Conservation (phyloP, 768 basidiomycete genomes). For the Boletus pseudo-olivaceus region DNA sequence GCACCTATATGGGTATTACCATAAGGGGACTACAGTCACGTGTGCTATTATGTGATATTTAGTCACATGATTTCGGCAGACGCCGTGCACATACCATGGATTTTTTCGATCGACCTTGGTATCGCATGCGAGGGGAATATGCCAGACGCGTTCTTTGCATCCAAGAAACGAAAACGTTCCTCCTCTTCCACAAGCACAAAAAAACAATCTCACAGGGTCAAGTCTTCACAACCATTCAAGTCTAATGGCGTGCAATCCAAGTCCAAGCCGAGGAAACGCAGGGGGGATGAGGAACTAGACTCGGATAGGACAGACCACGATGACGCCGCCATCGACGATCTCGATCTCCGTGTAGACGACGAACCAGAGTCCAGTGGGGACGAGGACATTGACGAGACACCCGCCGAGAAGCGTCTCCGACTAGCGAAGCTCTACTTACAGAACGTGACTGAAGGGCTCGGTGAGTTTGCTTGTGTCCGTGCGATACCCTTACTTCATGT, state of each 20-base stretch:
- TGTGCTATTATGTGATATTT: neutral
- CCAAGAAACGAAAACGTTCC: constrained; percentile 60
- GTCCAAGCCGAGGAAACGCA: constrained; percentile 22
- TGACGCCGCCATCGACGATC: constrained; percentile 57
- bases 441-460: constrained; percentile 71
- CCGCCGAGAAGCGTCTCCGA: constrained; percentile 87
- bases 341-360: constrained; percentile 63
- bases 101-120: constrained; percentile 20
- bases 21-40: neutral
- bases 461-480: constrained; percentile 36
- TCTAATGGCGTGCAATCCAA: constrained; percentile 19
- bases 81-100: constrained; percentile 5
- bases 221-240: constrained; percentile 15
- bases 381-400: constrained; percentile 86
- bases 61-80: constrained; percentile 16
- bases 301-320: constrained; percentile 60
- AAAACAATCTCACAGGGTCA: constrained; percentile 18
- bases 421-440: constrained; percentile 90
- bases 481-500: neutral
- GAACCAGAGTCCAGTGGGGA: constrained; percentile 67
- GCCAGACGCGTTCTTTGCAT: constrained; percentile 83
- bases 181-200: constrained; percentile 30
- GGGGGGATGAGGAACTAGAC: constrained; percentile 59
- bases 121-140: constrained; percentile 34
- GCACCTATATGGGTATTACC: neutral